Percentiles rank a stretch among this genome's conserved stretches.
These are phyloP conservation scores for Coemansia javaensis DNA, from an alignment of 192 early-diverging fungal species.

Conservation along the genomic window DNA sequence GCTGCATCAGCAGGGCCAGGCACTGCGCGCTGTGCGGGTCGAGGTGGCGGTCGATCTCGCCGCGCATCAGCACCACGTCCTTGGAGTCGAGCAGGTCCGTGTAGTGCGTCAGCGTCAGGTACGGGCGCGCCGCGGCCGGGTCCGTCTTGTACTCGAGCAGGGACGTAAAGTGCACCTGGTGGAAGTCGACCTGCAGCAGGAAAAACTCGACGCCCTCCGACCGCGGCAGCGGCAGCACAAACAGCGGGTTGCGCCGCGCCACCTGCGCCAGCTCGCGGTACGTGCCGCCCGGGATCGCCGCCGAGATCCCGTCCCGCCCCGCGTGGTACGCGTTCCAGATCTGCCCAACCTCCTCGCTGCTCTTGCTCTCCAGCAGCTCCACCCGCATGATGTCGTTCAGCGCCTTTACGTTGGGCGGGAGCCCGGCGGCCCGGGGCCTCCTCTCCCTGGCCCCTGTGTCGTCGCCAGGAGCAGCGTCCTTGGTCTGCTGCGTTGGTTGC, in stretches of 20 bases:
- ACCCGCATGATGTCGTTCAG: constrained; percentile 56
- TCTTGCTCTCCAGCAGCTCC: constrained; percentile 45
- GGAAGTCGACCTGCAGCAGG: constrained; percentile 76
- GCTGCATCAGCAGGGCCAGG: constrained; percentile 73
- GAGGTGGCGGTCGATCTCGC: constrained; percentile 62
- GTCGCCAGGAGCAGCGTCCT: not conserved
- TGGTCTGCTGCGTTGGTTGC: too few relatives aligned
- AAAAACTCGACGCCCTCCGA: constrained; percentile 78
- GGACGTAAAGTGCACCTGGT: constrained; percentile 84
- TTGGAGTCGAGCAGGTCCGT: constrained; percentile 75
- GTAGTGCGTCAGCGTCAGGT: constrained; percentile 83
- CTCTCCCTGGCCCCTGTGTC: constrained; percentile 7
- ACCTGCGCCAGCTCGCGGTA: constrained; percentile 56
- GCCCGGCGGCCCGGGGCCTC: constrained; percentile 3
- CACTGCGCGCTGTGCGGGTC: constrained; percentile 67
- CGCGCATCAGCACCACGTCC: constrained; percentile 86
- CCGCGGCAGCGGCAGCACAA: constrained; percentile 80
- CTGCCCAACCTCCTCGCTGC: constrained; percentile 44
- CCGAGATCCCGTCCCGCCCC: constrained; percentile 57
- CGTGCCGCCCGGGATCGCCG: constrained; percentile 56
- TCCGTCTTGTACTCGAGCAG: constrained; percentile 87
- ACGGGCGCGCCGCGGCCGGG: constrained; percentile 68
- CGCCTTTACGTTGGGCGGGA: constrained; percentile 44
- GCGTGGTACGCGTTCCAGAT: constrained; percentile 77
- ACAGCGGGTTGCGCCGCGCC: constrained; percentile 54